These are phyloP conservation scores for Ceratobasidium sp. DNA, from an alignment of 1,284 basidiomycete species.

Conservation along the genomic window DNA sequence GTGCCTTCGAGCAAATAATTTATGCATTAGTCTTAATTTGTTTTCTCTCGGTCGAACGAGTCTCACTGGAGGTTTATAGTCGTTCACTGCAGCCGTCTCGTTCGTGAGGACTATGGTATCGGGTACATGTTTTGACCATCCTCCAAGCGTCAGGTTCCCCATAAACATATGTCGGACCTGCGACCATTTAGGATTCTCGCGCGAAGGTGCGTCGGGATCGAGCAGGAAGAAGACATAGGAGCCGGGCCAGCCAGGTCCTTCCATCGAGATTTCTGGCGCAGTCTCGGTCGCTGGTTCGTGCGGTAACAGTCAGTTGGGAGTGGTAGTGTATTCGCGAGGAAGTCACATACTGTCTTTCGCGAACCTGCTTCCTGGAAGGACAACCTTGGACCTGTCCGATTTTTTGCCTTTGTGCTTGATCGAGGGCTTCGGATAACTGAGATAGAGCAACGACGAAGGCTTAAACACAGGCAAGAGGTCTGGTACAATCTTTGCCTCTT, in stretches of 20 bases:
- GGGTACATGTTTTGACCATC: slow-evolving; percentile 10
- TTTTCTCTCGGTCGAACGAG: neutral
- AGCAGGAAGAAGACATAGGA: slow-evolving; percentile 44
- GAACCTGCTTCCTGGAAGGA: slow-evolving; percentile 31
- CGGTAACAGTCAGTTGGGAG: neutral
- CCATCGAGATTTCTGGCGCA: slow-evolving; percentile 31
- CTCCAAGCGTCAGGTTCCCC: slow-evolving; percentile 28
- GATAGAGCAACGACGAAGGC: slow-evolving; percentile 28
- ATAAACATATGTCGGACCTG: slow-evolving; percentile 40
- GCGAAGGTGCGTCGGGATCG: slow-evolving; percentile 40
- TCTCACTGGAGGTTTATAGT: slow-evolving; percentile 33
- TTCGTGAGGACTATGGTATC: slow-evolving; percentile 27
- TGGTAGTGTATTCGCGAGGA: neutral
- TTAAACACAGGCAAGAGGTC: slow-evolving; percentile 28
- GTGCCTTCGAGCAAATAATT: neutral
- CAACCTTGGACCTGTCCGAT: neutral
- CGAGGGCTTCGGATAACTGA: slow-evolving; percentile 7
- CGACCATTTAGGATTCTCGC: slow-evolving; percentile 32
- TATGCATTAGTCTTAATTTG: neutral
- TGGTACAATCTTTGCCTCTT: slow-evolving; percentile 34
- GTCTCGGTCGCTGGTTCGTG: slow-evolving; percentile 9
- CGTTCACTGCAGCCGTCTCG: slow-evolving; percentile 14
- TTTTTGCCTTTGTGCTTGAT: slow-evolving; percentile 4
- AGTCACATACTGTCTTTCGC: slow-evolving; percentile 27
- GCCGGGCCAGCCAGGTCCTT: slow-evolving; percentile 40